Conservation (phyloP, 805 yeast genomes). For the Suhomyces canberraensis region DNA sequence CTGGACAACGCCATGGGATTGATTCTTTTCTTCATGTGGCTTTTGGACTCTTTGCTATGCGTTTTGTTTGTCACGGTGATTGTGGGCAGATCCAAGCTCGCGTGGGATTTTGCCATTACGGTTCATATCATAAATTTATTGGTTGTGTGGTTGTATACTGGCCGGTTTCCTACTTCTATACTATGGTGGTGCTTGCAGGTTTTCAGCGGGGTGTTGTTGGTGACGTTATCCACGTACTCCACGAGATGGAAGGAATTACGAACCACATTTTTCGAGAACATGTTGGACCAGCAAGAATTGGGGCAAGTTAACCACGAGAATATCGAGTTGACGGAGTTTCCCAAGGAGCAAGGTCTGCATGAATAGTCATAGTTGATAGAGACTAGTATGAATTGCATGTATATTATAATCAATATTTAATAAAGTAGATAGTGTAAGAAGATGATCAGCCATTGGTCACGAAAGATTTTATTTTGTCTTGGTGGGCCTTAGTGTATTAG, state of each 20-base stretch:
- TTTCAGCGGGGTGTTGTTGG: constrained; percentile 63
- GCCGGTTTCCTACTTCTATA: constrained; percentile 63
- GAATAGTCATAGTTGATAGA: too few species aligned
- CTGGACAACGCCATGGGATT: constrained; percentile 79
- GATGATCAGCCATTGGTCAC: too few species aligned
- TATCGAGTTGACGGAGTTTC: constrained; percentile 19
- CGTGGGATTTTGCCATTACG: constrained; percentile 96
- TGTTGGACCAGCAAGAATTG: constrained; percentile 56
- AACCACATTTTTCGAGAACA: constrained; percentile 84
- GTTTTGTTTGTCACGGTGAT: constrained; percentile 81
- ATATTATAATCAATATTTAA: too few species aligned
- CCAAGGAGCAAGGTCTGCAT: constrained; percentile 4
- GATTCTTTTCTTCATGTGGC: constrained; percentile 72
- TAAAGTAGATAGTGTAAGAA: too few species aligned
- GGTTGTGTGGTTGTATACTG: constrained; percentile 63
- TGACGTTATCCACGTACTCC: constrained; percentile 82
- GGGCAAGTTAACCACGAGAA: constrained; percentile 29
- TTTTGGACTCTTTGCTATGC: constrained; percentile 76
- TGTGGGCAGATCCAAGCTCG: constrained; percentile 89
- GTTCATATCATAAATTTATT: constrained; percentile 76
- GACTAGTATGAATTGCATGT: too few species aligned
- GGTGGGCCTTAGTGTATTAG: too few species aligned
- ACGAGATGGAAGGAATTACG: constrained; percentile 89
- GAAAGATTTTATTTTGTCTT: too few species aligned
- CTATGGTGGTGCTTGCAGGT: constrained; percentile 86